These are phyloP conservation scores for Tulasnella sp. DNA, from an alignment of 768 basidiomycete genomes.

Conservation along the genomic window DNA sequence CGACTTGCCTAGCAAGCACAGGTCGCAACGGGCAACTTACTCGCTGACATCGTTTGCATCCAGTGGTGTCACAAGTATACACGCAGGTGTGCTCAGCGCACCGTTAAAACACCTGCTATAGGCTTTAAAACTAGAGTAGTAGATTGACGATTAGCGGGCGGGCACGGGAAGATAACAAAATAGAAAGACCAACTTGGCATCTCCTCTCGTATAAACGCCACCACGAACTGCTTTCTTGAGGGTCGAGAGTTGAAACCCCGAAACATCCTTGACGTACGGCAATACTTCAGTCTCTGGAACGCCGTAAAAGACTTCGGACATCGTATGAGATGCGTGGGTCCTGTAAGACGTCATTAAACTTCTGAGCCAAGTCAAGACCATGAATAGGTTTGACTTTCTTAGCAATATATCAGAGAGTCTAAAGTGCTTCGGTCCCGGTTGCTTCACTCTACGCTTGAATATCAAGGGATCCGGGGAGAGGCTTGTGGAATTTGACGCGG, in stretches of 20 bases:
- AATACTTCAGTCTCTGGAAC: constrained; percentile 2
- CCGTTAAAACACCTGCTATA: constrained; percentile 56
- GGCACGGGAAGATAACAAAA: background rate
- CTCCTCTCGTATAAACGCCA: background rate
- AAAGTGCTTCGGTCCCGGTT: no score
- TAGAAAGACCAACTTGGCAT: constrained; percentile 3
- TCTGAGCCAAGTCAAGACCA: no score
- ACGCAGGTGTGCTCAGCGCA: constrained; percentile 48
- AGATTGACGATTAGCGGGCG: background rate
- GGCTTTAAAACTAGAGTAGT: constrained; percentile 23
- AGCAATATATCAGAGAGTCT: no score
- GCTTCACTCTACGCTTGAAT: no score
- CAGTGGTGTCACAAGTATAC: constrained; percentile 59
- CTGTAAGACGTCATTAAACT: no score
- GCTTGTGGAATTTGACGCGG: no score
- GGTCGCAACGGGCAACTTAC: constrained; percentile 35
- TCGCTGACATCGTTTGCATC: constrained; percentile 76
- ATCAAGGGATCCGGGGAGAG: no score
- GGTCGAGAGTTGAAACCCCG: background rate
- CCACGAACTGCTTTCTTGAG: constrained; percentile 3
- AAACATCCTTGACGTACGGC: constrained; percentile 1
- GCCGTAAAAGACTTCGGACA: background rate
- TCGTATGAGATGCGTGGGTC: constrained; percentile 19
- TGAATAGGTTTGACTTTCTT: no score
- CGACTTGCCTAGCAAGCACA: no score